A percentile compares a stretch with the other conserved stretches of the same genome.
Conservation (phyloP, 768 basidiomycete species). For the Lentinula boryana region DNA sequence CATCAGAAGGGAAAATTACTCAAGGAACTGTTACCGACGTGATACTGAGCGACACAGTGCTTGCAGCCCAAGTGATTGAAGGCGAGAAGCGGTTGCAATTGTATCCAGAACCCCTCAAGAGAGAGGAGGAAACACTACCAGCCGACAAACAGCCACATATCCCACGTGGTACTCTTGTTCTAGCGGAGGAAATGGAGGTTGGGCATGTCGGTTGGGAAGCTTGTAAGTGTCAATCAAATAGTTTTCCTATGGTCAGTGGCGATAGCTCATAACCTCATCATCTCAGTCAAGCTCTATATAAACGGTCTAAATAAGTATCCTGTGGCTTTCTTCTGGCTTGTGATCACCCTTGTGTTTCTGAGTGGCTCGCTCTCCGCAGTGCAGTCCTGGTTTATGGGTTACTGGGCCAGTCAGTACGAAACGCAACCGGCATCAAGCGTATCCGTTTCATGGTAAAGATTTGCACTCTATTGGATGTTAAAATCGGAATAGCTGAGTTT, state of each 20-base stretch:
- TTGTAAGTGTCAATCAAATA: slow-evolving; percentile 9
- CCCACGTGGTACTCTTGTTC: slow-evolving; percentile 32
- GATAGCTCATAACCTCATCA: background rate
- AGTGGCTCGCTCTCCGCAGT: background rate
- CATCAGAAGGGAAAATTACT: slow-evolving; percentile 31
- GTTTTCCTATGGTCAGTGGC: background rate
- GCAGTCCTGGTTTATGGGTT: slow-evolving; percentile 20
- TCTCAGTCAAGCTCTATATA: slow-evolving; percentile 17
- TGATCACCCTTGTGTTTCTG: background rate
- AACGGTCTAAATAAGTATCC: slow-evolving; percentile 16
- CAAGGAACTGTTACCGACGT: slow-evolving; percentile 35
- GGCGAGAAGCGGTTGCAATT: background rate
- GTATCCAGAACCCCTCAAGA: background rate
- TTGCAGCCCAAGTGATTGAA: background rate
- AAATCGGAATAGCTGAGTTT: background rate
- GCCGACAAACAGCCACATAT: background rate
- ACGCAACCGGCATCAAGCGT: slow-evolving; percentile 4
- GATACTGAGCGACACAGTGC: slow-evolving; percentile 11
- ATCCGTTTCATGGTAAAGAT: slow-evolving; percentile 5
- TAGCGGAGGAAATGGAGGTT: slow-evolving; percentile 39
- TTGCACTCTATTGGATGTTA: background rate
- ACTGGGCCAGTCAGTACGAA: slow-evolving; percentile 15
- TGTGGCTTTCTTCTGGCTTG: slow-evolving; percentile 12
- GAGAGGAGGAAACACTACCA: background rate
- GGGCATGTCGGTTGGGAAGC: slow-evolving; percentile 38